A percentile compares a stretch with the other conserved stretches of the same genome.
These are phyloP conservation scores for Neohortaea acidophila DNA, from an alignment of 495 filamentous ascomycete genomes.

Conservation along the genomic window DNA sequence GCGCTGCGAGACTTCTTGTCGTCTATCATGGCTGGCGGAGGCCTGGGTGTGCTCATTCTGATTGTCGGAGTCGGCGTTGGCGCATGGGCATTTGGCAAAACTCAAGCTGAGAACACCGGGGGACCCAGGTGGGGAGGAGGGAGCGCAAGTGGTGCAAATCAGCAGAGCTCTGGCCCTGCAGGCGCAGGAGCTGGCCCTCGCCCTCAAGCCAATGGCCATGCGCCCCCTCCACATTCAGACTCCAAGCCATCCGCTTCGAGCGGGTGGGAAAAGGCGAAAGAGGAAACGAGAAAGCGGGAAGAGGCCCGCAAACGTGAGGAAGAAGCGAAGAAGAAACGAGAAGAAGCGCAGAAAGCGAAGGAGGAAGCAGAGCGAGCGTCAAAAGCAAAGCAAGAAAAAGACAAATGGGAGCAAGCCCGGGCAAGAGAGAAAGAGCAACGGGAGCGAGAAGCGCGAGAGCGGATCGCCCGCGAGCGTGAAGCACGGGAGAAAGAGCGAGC, in stretches of 20 bases:
- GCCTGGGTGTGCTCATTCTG: conserved; percentile 46
- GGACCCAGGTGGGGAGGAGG: conserved; percentile 11
- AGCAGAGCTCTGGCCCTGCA: background rate
- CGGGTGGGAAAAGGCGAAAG: conserved; percentile 54
- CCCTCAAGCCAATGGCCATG: conserved; percentile 15
- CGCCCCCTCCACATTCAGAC: conserved; percentile 10
- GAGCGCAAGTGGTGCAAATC: background rate
- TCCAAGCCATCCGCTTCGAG: conserved; percentile 21
- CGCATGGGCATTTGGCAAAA: conserved; percentile 58
- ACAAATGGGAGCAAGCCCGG: conserved; percentile 31
- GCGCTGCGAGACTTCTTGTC: conserved; percentile 52
- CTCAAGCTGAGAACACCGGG: conserved; percentile 35
- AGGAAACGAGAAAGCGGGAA: conserved; percentile 48
- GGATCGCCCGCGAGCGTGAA: conserved; percentile 27
- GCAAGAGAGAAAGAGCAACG: conserved; percentile 29
- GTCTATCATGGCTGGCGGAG: conserved; percentile 41
- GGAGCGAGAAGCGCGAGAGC: conserved; percentile 29
- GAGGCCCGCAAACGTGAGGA: conserved; percentile 44
- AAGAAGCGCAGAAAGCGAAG: conserved; percentile 27
- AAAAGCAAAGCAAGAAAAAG: conserved; percentile 28
- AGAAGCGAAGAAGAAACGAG: conserved; percentile 36
- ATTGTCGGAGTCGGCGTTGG: conserved; percentile 54
- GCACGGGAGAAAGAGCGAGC: conserved; percentile 32
- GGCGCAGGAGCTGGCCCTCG: conserved; percentile 2
- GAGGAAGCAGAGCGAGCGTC: conserved; percentile 29